These are phyloP conservation scores for Botrytis tulipae DNA, from an alignment of 2,329 filamentous ascomycete genomes.

Conservation along the genomic window DNA sequence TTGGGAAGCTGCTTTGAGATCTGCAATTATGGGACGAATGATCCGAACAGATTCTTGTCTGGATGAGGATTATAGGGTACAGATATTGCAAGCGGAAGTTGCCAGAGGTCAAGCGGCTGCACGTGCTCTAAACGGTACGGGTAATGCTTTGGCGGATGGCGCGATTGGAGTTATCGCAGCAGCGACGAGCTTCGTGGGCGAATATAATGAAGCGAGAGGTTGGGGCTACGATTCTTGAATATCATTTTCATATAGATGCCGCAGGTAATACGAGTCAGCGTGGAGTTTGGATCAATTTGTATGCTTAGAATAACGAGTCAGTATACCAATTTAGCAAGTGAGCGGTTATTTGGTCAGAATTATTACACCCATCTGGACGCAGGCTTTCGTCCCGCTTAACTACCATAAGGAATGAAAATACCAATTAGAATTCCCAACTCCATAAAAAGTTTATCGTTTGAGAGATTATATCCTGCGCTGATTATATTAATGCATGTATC, in stretches of 20 bases:
- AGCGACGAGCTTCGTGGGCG: constrained; percentile 39
- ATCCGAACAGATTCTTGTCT: constrained; percentile 50
- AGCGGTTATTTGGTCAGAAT: neutral
- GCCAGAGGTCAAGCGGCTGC: constrained; percentile 25
- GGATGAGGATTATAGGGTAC: constrained; percentile 54
- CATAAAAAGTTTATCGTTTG: neutral
- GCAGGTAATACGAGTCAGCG: neutral
- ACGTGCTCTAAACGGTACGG: constrained; percentile 34
- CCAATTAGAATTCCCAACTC: neutral
- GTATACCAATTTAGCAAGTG: neutral
- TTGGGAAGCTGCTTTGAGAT: constrained; percentile 60
- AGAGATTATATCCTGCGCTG: neutral
- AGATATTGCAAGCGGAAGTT: constrained; percentile 40
- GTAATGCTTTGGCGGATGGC: constrained; percentile 43
- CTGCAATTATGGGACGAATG: constrained; percentile 55
- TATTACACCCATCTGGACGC: too few relatives aligned
- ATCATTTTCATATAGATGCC: neutral
- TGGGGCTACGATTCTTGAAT: constrained; percentile 33
- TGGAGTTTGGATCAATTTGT: neutral
- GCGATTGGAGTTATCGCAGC: constrained; percentile 46
- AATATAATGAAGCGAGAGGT: constrained; percentile 28
- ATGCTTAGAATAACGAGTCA: neutral
- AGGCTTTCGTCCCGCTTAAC: neutral
- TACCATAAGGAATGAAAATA: neutral
- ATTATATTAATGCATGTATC: neutral